Conservation (phyloP, 352 stramenopile species). For the Phytophthora tentaculata region DNA sequence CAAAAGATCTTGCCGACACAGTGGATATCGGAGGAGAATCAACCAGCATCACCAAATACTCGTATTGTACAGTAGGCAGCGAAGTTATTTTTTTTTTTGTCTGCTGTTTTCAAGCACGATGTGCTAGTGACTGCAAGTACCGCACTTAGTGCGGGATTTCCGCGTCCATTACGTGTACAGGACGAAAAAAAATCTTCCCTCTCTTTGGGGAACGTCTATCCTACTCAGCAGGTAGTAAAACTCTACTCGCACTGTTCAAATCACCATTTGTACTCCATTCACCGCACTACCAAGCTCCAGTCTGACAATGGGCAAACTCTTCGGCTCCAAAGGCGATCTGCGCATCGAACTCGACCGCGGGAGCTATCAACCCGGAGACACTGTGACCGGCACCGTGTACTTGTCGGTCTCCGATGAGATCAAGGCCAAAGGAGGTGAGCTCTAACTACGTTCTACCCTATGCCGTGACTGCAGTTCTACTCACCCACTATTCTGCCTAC, state of each 20-base stretch:
- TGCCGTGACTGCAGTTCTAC: background rate
- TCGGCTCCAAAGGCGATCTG: slow-evolving; percentile 31
- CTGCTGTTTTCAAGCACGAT: slow-evolving; percentile 11
- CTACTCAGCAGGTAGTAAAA: background rate
- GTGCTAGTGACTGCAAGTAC: slow-evolving; percentile 8
- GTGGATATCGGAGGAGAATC: slow-evolving; percentile 11
- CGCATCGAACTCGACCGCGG: slow-evolving; percentile 34
- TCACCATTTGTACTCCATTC: slow-evolving; percentile 19
- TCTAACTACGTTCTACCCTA: too few relatives aligned
- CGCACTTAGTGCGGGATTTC: slow-evolving; percentile 5
- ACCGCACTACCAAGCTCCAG: background rate
- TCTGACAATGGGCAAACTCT: slow-evolving; percentile 29
- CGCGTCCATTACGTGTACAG: slow-evolving; percentile 8
- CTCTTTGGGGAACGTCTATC: background rate
- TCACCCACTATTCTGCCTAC: slow-evolving; percentile 2
- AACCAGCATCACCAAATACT: too few relatives aligned
- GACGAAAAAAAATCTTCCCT: slow-evolving; percentile 7
- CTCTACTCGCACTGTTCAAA: slow-evolving; percentile 6
- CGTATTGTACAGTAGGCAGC: too few relatives aligned
- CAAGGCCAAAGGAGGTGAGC: slow-evolving; percentile 28
- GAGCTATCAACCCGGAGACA: slow-evolving; percentile 30
- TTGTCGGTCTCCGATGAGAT: slow-evolving; percentile 33
- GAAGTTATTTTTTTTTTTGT: too few relatives aligned
- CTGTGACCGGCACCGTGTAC: slow-evolving; percentile 31
- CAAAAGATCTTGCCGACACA: slow-evolving; percentile 13